Evolutionary conservation across 2,329 filamentous ascomycete genomes (phyloP).

Genomic region (Phyllosticta citrichinensis): DNA sequence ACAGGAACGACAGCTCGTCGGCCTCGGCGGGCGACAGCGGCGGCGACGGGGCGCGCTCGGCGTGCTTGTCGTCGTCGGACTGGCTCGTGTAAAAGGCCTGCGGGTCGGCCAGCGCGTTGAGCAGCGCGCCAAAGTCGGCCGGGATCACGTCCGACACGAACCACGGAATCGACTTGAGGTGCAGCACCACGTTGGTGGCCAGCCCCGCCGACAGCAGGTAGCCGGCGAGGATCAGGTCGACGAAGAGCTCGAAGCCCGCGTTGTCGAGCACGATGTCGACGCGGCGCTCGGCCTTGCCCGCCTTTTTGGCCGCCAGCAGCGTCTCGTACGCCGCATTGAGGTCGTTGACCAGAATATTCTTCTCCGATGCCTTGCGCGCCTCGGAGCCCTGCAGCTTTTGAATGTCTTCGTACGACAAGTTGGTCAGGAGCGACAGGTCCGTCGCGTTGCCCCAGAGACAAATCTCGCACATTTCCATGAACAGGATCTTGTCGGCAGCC

Average conservation of each 20-base stretch:
- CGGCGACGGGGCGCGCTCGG: constrained; percentile 43
- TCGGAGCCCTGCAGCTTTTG: constrained; percentile 89
- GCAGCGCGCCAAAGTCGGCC: constrained; percentile 70
- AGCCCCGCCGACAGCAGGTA: constrained; percentile 78
- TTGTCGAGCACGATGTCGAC: constrained; percentile 97
- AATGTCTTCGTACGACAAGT: constrained; percentile 87
- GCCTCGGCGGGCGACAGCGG: constrained; percentile 59
- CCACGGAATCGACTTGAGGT: constrained; percentile 94
- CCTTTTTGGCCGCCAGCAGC: constrained; percentile 54
- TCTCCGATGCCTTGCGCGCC: constrained; percentile 75
- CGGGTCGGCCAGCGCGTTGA: constrained; percentile 69
- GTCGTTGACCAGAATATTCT: constrained; percentile 88
- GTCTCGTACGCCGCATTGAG: constrained; percentile 60
- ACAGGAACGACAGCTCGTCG: constrained; percentile 62
- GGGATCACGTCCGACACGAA: constrained; percentile 95
- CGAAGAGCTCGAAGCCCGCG: constrained; percentile 92
- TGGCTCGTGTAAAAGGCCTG: constrained; percentile 68
- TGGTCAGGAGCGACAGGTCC: constrained; percentile 82
- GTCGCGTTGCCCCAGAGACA: constrained; percentile 97
- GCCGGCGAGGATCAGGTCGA: constrained; percentile 84
- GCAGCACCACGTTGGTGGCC: constrained; percentile 77
- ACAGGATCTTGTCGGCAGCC: constrained; percentile 66
- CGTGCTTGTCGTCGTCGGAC: constrained; percentile 52
- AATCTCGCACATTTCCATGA: constrained; percentile 90
- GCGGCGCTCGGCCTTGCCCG: constrained; percentile 55